Base-by-base conservation (phyloP, 768 basidiomycete genomes). In the Glaciozyma antarctica region DNA sequence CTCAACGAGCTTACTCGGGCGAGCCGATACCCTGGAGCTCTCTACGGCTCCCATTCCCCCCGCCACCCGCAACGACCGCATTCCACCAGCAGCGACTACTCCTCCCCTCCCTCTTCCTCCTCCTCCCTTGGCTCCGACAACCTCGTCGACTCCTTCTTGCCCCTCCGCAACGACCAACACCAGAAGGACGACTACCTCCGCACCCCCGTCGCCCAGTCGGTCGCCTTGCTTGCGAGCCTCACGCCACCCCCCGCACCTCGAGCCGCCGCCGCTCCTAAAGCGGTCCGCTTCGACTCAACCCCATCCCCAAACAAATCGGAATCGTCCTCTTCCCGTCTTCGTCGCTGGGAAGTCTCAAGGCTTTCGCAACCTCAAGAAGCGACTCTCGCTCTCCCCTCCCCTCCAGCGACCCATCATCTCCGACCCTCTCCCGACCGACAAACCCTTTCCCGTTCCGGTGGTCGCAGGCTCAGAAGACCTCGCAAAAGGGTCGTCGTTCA, bases 51-150 rank as follows among this genome's bases (percentile, higher is more conserved):
- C 5, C 10, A 2, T 15, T 12, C 2, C 7, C 38, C 38, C 8
- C 38, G 47, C 8, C 24, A 32, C 9, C 32, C 32, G 32, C 32
- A 62, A 52, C 66, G 59, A 10, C 48, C 51, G 1, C 58, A 56
- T 17, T 68, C 66, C 5, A 10, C 62, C 0, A 60, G 58, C 13
- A 61, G 60, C 28, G 58, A 41, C 15, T 60, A 60, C 24, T 68
- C 32, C 32, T 32, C 32, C 32, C 32, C 66, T 16, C 52, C 62
- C 16, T 47, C 10, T 15, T 41, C 38, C 38, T 41, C 38, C 38
- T 41, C 8, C 38, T 41, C 38, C 7, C 13, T 38, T 1, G 60
- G 63, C 10, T 60, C 66, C 22, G 55, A 43, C 55, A 64, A 62
- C 10, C 65, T 61, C 17, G 45, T 52, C 49, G 62, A 57, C 45